These are phyloP conservation scores for Rhizopogon vulgaris DNA, from an alignment of 768 basidiomycete genomes.

Conservation along the genomic window DNA sequence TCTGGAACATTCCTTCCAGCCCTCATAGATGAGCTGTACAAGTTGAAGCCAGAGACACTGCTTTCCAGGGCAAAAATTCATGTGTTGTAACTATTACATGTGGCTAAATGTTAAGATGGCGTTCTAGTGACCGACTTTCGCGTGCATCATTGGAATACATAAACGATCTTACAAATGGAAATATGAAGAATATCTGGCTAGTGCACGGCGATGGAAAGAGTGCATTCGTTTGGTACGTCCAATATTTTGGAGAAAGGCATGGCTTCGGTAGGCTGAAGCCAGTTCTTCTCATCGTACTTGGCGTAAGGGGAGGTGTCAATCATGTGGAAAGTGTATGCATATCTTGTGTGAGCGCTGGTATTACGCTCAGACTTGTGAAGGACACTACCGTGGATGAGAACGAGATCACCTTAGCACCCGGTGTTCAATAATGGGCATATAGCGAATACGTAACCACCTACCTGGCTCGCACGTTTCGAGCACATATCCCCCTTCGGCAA, in stretches of 20 bases:
- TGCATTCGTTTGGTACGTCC: slow-evolving; percentile 13
- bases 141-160: too few relatives aligned
- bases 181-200: background rate
- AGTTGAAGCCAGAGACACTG: slow-evolving; percentile 34
- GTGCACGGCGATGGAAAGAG: background rate
- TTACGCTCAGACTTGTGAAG: slow-evolving; percentile 92
- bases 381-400: slow-evolving; percentile 90
- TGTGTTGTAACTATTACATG: slow-evolving; percentile 5
- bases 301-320: slow-evolving; percentile 70
- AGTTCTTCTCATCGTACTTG: slow-evolving; percentile 85
- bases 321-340: slow-evolving; percentile 97
- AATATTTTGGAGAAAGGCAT: slow-evolving; percentile 77
- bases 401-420: slow-evolving; percentile 62
- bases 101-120: background rate
- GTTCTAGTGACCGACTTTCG: background rate
- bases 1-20: slow-evolving; percentile 62
- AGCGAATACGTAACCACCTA: slow-evolving; percentile 17
- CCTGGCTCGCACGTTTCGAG: slow-evolving; percentile 73
- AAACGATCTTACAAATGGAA: background rate
- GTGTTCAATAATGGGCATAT: background rate
- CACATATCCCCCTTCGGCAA: slow-evolving; percentile 44
- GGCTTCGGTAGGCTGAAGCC: slow-evolving; percentile 82
- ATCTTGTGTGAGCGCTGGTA: slow-evolving; percentile 70
- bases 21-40: slow-evolving; percentile 55
- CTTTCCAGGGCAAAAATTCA: slow-evolving; percentile 23